Evolutionary conservation across 2,329 filamentous ascomycete species (phyloP).

Genomic region (Fusarium sp.): DNA sequence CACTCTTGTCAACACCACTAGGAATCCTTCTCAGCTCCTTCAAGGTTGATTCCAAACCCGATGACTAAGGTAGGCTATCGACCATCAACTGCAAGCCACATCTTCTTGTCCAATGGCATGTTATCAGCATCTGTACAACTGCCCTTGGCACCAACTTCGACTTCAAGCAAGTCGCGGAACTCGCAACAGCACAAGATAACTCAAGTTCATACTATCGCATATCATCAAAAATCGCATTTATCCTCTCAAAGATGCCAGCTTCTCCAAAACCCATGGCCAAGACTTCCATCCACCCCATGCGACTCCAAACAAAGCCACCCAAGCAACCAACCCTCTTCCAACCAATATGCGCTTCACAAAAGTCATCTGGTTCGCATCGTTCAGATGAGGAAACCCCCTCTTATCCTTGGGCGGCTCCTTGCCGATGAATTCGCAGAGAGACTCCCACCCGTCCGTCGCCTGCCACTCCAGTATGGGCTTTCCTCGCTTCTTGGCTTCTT

Average conservation of each 20-base stretch:
- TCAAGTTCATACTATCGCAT: not conserved
- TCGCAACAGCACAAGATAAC: not conserved
- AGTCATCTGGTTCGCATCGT: slow-evolving; percentile 11
- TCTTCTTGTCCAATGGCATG: not conserved
- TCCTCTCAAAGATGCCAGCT: not conserved
- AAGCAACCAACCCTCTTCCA: slow-evolving; percentile 9
- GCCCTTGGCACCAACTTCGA: not conserved
- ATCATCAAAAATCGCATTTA: not conserved
- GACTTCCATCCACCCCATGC: slow-evolving; percentile 10
- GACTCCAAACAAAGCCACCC: slow-evolving; percentile 7
- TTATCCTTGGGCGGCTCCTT: slow-evolving; percentile 7
- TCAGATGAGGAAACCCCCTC: slow-evolving; percentile 9
- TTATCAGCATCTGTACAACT: not conserved
- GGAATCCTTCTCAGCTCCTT: not conserved
- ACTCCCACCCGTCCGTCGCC: slow-evolving; percentile 51
- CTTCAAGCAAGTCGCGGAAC: not conserved
- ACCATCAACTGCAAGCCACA: not conserved
- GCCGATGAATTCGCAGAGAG: slow-evolving; percentile 50
- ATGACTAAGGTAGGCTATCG: too few species aligned
- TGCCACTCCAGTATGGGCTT: slow-evolving; percentile 38
- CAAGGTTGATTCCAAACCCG: not conserved
- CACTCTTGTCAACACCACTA: not conserved
- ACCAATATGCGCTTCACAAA: slow-evolving; percentile 7
- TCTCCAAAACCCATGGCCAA: not conserved
- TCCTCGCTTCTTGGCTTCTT: slow-evolving; percentile 43